Evolutionary conservation across 139 green algal species (phyloP), one percentile per base, ranked within the genome.

Genomic region (Chlamydomonas incerta): DNA sequence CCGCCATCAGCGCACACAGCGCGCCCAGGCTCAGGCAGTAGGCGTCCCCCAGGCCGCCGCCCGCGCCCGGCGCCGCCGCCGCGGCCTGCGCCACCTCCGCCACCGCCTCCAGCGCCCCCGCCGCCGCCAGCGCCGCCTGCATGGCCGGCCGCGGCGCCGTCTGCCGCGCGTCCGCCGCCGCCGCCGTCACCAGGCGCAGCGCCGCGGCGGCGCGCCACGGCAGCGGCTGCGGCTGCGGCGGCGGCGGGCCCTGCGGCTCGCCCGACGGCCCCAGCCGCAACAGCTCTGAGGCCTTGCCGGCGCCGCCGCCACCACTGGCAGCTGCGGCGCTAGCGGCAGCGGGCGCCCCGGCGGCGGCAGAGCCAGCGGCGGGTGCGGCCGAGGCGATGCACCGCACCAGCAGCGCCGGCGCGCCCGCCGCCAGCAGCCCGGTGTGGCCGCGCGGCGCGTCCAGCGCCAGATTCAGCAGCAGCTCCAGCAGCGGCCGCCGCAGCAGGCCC

Each of bases 401-500:
- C 63, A 50, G 34, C 29, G 18, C 46, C 46, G 35, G n/a, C 31
- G 35, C 37, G 28, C 37, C 24, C 47, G 21, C n/a, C 20, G 65
- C 47, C 31, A 50, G n/a, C 66, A 85, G 79, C n/a, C 23, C 65
- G 18, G 31, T 3, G n/a, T 75, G 65, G 66, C 66, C 68, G 13
- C 28, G 29, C 8, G 9, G 17, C n/a, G 79, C 65, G 79, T 85
- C 79, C 65, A 85, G 79, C 31, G 79, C 79, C n/a, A 85, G 79
- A 47, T 85, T 85, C 9, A 85, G 66, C 41, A 85, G 79, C 46
- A 73, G 35, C 67, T 85, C 66, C 33, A 75, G 31, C n/a, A 85
- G 47, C 63, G 63, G 3, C 10, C 28, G 46, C 31, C 63, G n/a
- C 10, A 75, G n/a, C n/a, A n/a, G n/a, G n/a, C n/a, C n/a, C n/a